These are phyloP conservation scores for Yamadazyma scolyti DNA, from an alignment of 805 yeast genomes.

Conservation along the genomic window DNA sequence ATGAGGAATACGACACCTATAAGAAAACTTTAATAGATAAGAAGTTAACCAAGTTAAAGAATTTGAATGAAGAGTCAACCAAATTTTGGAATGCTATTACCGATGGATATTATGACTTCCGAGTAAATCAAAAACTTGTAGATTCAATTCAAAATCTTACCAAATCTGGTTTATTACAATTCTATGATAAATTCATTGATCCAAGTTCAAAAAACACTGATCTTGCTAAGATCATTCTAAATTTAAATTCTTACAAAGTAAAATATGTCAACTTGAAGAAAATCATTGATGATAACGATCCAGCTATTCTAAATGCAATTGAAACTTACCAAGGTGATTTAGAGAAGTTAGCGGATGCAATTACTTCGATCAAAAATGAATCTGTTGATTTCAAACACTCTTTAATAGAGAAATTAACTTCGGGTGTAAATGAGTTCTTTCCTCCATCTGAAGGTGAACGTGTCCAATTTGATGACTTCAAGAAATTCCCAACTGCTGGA, in stretches of 20 bases:
- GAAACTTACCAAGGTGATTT: constrained; percentile 3
- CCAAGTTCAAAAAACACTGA: constrained; percentile 25
- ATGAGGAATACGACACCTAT: constrained; percentile 64
- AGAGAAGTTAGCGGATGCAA: constrained; percentile 2
- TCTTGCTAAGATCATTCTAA: constrained; percentile 53
- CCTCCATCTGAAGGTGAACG: constrained; percentile 5
- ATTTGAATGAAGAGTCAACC: constrained; percentile 69
- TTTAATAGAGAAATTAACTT: constrained; percentile 1
- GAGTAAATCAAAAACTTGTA: constrained; percentile 54
- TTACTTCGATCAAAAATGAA: constrained; percentile 2
- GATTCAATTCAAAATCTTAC: constrained; percentile 49
- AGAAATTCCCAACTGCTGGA: constrained; percentile 5
- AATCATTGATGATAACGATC: constrained; percentile 3
- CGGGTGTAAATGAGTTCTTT: constrained; percentile 4
- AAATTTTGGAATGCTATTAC: constrained; percentile 66
- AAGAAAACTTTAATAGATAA: constrained; percentile 64
- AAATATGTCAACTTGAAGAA: constrained; percentile 8
- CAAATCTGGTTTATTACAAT: constrained; percentile 53
- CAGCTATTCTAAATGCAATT: constrained; percentile 1
- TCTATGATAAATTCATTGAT: constrained; percentile 39
- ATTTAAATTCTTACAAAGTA: constrained; percentile 20
- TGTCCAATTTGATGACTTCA: constrained; percentile 7
- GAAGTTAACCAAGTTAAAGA: constrained; percentile 70
- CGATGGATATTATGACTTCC: constrained; percentile 77
- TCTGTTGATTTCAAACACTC: constrained; percentile 1